Evolutionary conservation across 2,329 filamentous ascomycete genomes (phyloP).

Genomic region (Colletotrichum truncatum): DNA sequence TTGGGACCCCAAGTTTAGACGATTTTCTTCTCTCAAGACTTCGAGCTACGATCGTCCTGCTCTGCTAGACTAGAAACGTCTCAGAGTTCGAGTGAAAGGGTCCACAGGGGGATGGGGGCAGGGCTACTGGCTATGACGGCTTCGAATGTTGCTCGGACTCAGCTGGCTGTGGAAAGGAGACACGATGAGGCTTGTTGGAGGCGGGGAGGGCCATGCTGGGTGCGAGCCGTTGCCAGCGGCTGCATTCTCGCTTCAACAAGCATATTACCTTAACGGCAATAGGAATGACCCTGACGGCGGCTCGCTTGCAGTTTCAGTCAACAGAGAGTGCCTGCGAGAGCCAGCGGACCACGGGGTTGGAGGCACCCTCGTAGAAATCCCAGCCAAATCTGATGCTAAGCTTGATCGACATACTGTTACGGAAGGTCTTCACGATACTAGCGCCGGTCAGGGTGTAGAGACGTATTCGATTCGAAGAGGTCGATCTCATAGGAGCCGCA

Average conservation of each 20-base stretch:
- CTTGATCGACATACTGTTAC: constrained; percentile 16
- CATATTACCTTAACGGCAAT: constrained; percentile 14
- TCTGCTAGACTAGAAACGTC: constrained; percentile 22
- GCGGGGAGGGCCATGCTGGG: constrained; percentile 5
- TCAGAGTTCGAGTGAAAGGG: constrained; percentile 20
- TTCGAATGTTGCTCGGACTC: constrained; percentile 16
- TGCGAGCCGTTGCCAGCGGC: constrained; percentile 7
- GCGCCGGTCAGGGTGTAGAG: background rate
- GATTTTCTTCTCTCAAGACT: constrained; percentile 8
- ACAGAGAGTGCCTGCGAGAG: background rate
- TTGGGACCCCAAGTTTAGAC: constrained; percentile 17
- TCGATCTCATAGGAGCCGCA: too few species aligned
- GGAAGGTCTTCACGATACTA: constrained; percentile 23
- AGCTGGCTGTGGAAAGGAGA: constrained; percentile 16
- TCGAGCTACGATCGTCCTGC: constrained; percentile 20
- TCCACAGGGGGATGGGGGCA: constrained; percentile 11
- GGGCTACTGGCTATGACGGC: constrained; percentile 20
- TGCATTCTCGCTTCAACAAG: constrained; percentile 2
- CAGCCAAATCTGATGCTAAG: constrained; percentile 24
- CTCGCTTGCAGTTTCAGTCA: constrained; percentile 28
- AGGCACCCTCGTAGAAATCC: background rate
- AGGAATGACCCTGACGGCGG: background rate
- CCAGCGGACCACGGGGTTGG: background rate
- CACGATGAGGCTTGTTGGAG: background rate
- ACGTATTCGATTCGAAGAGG: too few species aligned